Conservation (phyloP, 495 filamentous ascomycete genomes). For the Aspergillus coremiiformis region DNA sequence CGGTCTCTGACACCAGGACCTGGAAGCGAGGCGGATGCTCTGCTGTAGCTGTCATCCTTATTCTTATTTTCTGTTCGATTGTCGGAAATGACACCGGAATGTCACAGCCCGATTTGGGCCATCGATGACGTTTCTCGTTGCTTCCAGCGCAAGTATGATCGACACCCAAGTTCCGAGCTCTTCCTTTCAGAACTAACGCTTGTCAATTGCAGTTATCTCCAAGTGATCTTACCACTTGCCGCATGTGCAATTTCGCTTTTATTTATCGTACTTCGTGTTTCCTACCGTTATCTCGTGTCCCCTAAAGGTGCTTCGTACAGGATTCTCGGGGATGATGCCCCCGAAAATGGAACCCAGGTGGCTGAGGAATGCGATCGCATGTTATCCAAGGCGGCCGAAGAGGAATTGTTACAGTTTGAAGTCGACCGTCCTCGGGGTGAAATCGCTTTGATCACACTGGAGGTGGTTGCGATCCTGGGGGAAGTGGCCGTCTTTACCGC, state of each 20-base stretch:
- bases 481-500: conserved; percentile 60
- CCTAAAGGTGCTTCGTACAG: conserved; percentile 29
- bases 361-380: conserved; percentile 54
- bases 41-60: background rate
- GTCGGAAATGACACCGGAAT: conserved; percentile 58
- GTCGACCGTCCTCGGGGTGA: conserved; percentile 72
- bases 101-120: conserved; percentile 73
- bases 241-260: conserved; percentile 63
- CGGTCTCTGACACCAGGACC: background rate
- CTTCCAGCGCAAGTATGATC: conserved; percentile 76
- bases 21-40: conserved; percentile 4
- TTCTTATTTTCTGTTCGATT: background rate
- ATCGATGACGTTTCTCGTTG: conserved; percentile 83
- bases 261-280: conserved; percentile 47
- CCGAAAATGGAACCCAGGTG: conserved; percentile 42
- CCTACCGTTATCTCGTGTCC: conserved; percentile 44
- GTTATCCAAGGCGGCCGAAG: conserved; percentile 55
- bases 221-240: conserved; percentile 71
- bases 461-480: conserved; percentile 65
- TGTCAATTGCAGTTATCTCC: conserved; percentile 62
- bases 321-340: conserved; percentile 31
- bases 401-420: conserved; percentile 61
- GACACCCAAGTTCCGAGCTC: background rate
- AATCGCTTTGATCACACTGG: conserved; percentile 57
- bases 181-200: background rate